Evolutionary conservation across 1,284 basidiomycete species (phyloP).

Genomic region (Cutaneotrichosporon sp.): DNA sequence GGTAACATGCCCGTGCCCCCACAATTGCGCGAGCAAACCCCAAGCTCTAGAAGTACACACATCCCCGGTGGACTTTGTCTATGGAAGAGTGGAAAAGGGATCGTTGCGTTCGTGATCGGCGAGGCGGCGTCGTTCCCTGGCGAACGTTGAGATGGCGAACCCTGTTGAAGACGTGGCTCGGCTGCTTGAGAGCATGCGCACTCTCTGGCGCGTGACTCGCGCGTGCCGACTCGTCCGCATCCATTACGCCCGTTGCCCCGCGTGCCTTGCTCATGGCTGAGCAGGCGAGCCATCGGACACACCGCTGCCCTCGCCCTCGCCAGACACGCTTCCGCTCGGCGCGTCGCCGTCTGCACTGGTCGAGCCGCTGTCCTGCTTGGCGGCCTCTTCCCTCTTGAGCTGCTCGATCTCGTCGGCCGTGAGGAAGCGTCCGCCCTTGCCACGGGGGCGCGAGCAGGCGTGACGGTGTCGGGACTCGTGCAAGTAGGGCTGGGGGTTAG

Average conservation of each 20-base stretch:
- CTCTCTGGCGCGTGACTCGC: background rate
- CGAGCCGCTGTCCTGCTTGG: constrained; percentile 21
- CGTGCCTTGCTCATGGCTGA: background rate
- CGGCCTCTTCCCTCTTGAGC: constrained; percentile 50
- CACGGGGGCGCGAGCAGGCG: constrained; percentile 93
- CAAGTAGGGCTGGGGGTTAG: constrained; percentile 76
- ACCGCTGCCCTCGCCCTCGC: constrained; percentile 1
- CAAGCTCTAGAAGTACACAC: constrained; percentile 25
- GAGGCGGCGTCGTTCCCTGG: background rate
- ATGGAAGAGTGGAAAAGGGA: constrained; percentile 1
- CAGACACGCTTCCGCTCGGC: constrained; percentile 5
- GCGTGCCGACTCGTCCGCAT: background rate
- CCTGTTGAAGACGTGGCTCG: background rate
- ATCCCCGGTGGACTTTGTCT: constrained; percentile 17
- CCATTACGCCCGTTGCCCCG: background rate
- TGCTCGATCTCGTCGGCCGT: constrained; percentile 83
- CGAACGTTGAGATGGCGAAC: background rate
- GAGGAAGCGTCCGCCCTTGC: constrained; percentile 94
- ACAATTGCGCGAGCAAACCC: background rate
- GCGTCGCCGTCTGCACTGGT: constrained; percentile 8
- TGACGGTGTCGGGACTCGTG: constrained; percentile 98
- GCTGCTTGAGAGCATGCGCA: background rate
- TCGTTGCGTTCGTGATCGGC: background rate
- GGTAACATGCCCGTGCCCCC: constrained; percentile 12
- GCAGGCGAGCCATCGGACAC: background rate